phyloP scores from a whole-genome alignment of 352 stramenopile species.

The Pythium brassicae region DNA sequence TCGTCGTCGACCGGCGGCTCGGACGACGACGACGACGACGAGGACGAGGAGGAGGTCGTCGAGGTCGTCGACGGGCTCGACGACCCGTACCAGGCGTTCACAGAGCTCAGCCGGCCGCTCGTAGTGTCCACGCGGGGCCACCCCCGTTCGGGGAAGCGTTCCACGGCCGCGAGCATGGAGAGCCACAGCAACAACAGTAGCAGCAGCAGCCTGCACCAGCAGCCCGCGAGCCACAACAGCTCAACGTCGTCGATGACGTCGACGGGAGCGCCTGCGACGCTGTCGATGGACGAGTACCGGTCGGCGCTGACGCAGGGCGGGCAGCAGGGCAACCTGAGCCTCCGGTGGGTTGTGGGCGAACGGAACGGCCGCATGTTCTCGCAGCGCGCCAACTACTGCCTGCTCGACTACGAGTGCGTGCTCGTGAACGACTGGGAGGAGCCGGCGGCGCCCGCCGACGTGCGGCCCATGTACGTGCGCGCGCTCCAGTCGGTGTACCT shows the following conservation, averaged over 20 bases:
- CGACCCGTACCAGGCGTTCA: constrained; percentile 8
- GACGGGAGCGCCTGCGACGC: constrained; percentile 7
- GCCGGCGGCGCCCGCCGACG: constrained; percentile 10
- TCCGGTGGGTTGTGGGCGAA: constrained; percentile 70
- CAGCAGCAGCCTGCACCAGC: constrained; percentile 2
- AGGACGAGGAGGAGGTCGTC: constrained; percentile 10
- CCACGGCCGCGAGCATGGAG: background rate
- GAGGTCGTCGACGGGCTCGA: constrained; percentile 12
- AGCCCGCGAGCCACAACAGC: constrained; percentile 6
- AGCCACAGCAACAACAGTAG: constrained; percentile 10
- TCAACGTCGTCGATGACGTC: constrained; percentile 1
- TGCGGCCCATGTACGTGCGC: constrained; percentile 65
- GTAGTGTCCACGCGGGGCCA: background rate
- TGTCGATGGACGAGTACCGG: constrained; percentile 44
- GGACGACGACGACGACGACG: constrained; percentile 16
- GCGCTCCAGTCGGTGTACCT: constrained; percentile 63
- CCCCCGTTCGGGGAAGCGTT: background rate
- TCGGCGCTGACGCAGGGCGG: constrained; percentile 32
- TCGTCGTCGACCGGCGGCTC: constrained; percentile 43
- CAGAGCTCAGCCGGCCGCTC: background rate
- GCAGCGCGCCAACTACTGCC: constrained; percentile 55
- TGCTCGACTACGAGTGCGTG: constrained; percentile 74
- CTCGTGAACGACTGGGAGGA: constrained; percentile 77
- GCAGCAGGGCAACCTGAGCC: constrained; percentile 57
- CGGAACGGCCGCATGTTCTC: constrained; percentile 64